These are phyloP conservation scores for Eragrostis curvula DNA, from an alignment of 176 grass and related monocot species.

Conservation along the genomic window DNA sequence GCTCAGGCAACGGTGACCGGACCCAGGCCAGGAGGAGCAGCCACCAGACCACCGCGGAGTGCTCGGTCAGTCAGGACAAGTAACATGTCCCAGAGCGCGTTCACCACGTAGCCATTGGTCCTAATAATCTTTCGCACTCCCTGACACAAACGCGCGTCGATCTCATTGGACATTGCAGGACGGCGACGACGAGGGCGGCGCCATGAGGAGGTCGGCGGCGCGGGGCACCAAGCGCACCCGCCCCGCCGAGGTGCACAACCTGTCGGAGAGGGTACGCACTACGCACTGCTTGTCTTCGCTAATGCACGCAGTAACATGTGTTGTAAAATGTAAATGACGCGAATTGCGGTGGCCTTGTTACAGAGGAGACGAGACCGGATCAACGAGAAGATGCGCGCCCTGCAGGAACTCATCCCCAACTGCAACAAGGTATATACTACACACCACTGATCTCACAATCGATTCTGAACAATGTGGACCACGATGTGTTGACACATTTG, in stretches of 20 bases:
- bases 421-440: constrained; percentile 62
- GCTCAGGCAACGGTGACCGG: constrained; percentile 52
- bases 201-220: constrained; percentile 39
- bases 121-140: not conserved
- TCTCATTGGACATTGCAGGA: constrained; percentile 21
- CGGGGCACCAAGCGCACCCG: constrained; percentile 64
- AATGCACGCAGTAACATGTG: too few species aligned
- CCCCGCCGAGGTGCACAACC: constrained; percentile 84
- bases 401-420: constrained; percentile 80
- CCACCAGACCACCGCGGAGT: constrained; percentile 28
- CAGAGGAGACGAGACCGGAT: constrained; percentile 78
- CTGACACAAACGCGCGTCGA: too few species aligned
- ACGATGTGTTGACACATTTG: not conserved
- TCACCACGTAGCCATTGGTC: not conserved
- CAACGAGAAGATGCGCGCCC: constrained; percentile 63
- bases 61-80: constrained; percentile 56
- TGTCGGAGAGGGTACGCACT: constrained; percentile 81
- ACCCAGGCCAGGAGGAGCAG: constrained; percentile 48
- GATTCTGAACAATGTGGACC: not conserved
- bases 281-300: too few species aligned
- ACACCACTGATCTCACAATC: too few species aligned
- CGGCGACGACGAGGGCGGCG: constrained; percentile 54
- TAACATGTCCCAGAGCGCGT: constrained; percentile 2
- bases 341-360: not conserved
- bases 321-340: too few species aligned